Conservation (phyloP, 2,329 filamentous ascomycete genomes). For the Colletotrichum zoysiae region DNA sequence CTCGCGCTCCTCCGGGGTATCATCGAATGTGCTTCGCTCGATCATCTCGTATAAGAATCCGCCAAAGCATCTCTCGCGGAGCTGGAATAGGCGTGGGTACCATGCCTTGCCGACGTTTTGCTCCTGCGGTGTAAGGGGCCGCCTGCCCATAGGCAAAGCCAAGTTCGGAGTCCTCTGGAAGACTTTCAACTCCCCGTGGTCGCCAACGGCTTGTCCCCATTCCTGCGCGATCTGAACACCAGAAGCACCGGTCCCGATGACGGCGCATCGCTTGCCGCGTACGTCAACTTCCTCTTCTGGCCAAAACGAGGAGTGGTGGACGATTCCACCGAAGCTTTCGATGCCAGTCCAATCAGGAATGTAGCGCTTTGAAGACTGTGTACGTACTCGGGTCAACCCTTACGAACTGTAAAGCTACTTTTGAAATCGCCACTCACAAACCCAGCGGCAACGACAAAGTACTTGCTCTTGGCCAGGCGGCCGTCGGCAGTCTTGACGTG, state of each 20-base stretch:
- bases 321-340: constrained; percentile 69
- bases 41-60: constrained; percentile 70
- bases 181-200: constrained; percentile 65
- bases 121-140: constrained; percentile 56
- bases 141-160: constrained; percentile 67
- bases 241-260: constrained; percentile 75
- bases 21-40: constrained; percentile 68
- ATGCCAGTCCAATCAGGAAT: constrained; percentile 72
- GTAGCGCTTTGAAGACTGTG: constrained; percentile 68
- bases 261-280: constrained; percentile 68
- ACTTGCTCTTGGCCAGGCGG: constrained; percentile 61
- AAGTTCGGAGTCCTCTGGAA: constrained; percentile 78
- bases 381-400: neutral
- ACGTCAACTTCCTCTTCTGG: constrained; percentile 68
- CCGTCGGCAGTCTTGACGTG: constrained; percentile 62
- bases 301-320: constrained; percentile 73
- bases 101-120: constrained; percentile 60
- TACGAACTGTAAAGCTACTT: neutral
- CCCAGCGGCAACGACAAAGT: constrained; percentile 66
- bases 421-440: constrained; percentile 53
- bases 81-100: constrained; percentile 65
- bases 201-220: constrained; percentile 57
- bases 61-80: constrained; percentile 63
- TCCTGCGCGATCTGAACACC: constrained; percentile 75
- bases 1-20: constrained; percentile 62